Percentiles rank a stretch among this genome's conserved stretches.
phyloP scores from a whole-genome alignment of 495 filamentous ascomycete genomes.

The Cercophora newfieldiana region DNA sequence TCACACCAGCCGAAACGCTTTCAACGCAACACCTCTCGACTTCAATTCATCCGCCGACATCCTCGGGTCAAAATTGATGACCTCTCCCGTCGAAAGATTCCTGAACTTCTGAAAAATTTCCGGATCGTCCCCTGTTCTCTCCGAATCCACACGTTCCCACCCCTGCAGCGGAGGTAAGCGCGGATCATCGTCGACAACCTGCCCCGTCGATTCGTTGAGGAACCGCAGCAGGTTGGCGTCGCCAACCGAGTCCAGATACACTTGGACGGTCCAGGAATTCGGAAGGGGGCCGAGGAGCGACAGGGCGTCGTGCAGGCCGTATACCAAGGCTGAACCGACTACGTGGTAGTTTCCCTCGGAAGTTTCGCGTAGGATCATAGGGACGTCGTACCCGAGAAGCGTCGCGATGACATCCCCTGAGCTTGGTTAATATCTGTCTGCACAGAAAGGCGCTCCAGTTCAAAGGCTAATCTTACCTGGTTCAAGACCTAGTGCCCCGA shows the following conservation, averaged over 20 bases:
- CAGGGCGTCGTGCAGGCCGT: background rate
- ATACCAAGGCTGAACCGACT: background rate
- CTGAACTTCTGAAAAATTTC: background rate
- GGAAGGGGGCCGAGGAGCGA: background rate
- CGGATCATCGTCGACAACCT: background rate
- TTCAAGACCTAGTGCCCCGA: background rate
- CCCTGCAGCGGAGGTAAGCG: background rate
- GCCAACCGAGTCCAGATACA: background rate
- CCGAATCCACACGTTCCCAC: background rate
- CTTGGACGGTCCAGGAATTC: background rate
- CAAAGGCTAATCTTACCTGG: background rate
- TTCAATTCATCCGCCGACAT: background rate
- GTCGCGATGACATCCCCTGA: background rate
- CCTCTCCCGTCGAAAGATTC: background rate
- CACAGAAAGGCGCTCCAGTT: too few relatives aligned
- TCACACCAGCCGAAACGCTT: background rate
- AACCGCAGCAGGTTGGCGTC: background rate
- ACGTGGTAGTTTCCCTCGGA: background rate
- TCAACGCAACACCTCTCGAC: background rate
- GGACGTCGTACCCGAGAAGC: background rate
- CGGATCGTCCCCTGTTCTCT: slow-evolving; percentile 1
- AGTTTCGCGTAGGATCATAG: background rate
- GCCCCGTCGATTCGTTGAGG: background rate
- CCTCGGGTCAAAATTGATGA: slow-evolving; percentile 5
- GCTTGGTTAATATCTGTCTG: background rate